A percentile compares a stretch with the other conserved stretches of the same genome.
Evolutionary conservation across 768 basidiomycete species (phyloP).

Genomic region (Kwoniella dejecticola): DNA sequence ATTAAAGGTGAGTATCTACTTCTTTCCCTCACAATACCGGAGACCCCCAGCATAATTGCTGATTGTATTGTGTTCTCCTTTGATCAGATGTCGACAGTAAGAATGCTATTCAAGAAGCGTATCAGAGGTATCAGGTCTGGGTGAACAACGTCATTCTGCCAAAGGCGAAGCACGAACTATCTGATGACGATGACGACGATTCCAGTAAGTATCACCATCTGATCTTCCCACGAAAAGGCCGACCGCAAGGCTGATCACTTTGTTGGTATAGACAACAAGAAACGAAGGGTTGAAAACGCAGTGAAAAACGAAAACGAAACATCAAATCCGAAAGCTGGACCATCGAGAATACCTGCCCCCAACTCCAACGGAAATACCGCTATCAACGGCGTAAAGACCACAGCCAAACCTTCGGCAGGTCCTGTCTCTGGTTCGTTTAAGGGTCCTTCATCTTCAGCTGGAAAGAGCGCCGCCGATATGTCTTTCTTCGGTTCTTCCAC

Average conservation of each 20-base stretch:
- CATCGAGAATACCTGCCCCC: slow-evolving; percentile 16
- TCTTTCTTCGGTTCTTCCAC: slow-evolving; percentile 21
- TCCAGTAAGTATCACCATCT: slow-evolving; percentile 1
- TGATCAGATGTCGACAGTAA: slow-evolving; percentile 13
- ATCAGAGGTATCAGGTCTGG: slow-evolving; percentile 12
- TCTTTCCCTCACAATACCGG: neutral
- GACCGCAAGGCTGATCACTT: too few relatives aligned
- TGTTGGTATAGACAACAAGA: slow-evolving; percentile 33
- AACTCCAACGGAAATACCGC: too few relatives aligned
- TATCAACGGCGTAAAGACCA: neutral
- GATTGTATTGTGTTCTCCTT: too few relatives aligned
- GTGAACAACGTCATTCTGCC: slow-evolving; percentile 16
- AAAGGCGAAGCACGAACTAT: neutral
- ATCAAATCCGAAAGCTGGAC: slow-evolving; percentile 6
- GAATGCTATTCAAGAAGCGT: slow-evolving; percentile 22
- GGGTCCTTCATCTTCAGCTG: neutral
- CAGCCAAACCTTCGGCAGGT: neutral
- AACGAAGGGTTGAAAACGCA: slow-evolving; percentile 25
- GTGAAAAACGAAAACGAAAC: neutral
- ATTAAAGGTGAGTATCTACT: slow-evolving; percentile 17
- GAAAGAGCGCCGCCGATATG: slow-evolving; percentile 17
- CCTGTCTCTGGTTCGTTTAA: neutral
- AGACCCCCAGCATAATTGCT: too few relatives aligned
- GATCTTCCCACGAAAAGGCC: too few relatives aligned
- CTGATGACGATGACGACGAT: neutral